Evolutionary conservation across 257 asterid species (phyloP).

Genomic region (Euphrasia confusa): DNA sequence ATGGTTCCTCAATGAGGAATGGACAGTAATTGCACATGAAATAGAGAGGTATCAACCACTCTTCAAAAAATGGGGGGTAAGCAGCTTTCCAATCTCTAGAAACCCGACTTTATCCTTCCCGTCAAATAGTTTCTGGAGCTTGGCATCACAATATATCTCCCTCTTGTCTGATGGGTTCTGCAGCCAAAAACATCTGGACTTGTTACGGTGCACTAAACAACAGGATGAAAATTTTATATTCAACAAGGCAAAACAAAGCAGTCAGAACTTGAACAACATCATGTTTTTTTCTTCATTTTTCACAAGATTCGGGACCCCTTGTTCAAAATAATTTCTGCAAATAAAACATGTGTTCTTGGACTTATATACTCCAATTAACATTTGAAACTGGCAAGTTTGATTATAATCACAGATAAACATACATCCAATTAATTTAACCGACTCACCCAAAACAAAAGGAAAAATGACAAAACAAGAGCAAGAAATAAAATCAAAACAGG

Average conservation of each 20-base stretch:
- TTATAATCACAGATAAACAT: neutral
- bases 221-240: neutral
- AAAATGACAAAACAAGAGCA: neutral
- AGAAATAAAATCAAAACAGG: neutral
- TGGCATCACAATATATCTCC: constrained; percentile 56
- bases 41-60: neutral
- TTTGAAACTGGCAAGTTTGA: too few species aligned
- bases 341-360: neutral
- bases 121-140: constrained; percentile 47
- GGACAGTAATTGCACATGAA: constrained; percentile 10
- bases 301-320: neutral
- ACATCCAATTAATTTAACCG: neutral
- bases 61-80: constrained; percentile 51
- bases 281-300: neutral
- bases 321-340: neutral
- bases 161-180: constrained; percentile 54
- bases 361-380: neutral
- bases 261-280: neutral
- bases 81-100: constrained; percentile 48
- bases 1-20: neutral
- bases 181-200: constrained; percentile 10
- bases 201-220: constrained; percentile 11
- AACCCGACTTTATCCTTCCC: constrained; percentile 62
- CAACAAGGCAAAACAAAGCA: neutral
- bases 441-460: neutral